Base-by-base conservation (phyloP, 1,284 basidiomycete species). In the Phellinidium pouzarii region DNA sequence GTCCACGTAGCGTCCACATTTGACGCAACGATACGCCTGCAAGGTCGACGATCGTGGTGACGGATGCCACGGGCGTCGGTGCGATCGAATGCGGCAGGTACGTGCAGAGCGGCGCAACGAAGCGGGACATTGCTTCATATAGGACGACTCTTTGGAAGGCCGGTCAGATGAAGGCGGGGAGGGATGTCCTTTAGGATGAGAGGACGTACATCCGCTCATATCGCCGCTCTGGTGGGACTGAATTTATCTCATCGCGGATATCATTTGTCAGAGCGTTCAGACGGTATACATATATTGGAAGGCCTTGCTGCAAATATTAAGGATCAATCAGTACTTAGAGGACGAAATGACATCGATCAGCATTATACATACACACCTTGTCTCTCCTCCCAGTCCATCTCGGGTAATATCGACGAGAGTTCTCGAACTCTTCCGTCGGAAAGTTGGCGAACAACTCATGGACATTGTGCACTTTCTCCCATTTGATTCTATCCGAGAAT, bases 301-400 rank as follows among this genome's bases (percentile, higher is more conserved):
- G 67, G 25, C 87, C 88, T 50, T 76, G 70, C 81, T 87, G 60
- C n/a, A 52, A 19, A 37, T n/a, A n/a, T n/a, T n/a, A n/a, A n/a
- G n/a, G n/a, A n/a, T n/a, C n/a, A n/a, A n/a, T n/a, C n/a, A n/a
- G n/a, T n/a, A n/a, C n/a, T n/a, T n/a, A n/a, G n/a, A n/a, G n/a
- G 2, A 34, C 2, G 23, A 27, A 47, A 51, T 20, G 50, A 5
- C 23, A 59, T 42, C 59, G 44, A 12, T 19, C 11, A 23, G 22
- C 36, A 20, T 29, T 44, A n/a, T 8, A 44, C 22, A 25, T 3
- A 40, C 70, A 6, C 59, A 79, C 86, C 71, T 82, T 86, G 62
- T 88, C 83, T 61, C 86, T 71, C 51, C 82, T 71, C 1, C 87
- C 87, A 1, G 86, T 90, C 85, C 85, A 90, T 31, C 83, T 74